phyloP scores from a whole-genome alignment of 2,329 filamentous ascomycete species.

The Nigrospora oryzae region DNA sequence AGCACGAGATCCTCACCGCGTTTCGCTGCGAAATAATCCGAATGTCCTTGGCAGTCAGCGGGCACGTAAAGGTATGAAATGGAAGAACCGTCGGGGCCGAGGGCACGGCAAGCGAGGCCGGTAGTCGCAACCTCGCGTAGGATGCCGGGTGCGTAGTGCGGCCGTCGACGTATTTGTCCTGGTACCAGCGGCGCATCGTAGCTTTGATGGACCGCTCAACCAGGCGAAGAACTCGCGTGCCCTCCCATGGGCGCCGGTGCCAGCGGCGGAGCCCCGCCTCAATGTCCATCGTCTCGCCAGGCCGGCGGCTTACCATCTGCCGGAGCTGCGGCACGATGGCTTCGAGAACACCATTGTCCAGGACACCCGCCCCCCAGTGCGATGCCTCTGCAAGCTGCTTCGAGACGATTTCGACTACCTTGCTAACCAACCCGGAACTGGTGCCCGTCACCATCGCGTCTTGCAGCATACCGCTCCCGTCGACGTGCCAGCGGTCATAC shows the following conservation, averaged over 20 bases:
- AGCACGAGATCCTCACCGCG: slow-evolving; percentile 84
- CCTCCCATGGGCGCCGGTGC: slow-evolving; percentile 77
- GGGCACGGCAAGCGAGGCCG: slow-evolving; percentile 65
- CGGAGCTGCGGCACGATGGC: slow-evolving; percentile 38
- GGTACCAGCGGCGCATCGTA: slow-evolving; percentile 80
- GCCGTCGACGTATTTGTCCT: slow-evolving; percentile 63
- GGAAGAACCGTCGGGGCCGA: slow-evolving; percentile 89
- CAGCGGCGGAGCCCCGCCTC: slow-evolving; percentile 43
- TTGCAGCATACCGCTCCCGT: slow-evolving; percentile 71
- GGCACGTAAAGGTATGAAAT: slow-evolving; percentile 96
- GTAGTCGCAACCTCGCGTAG: slow-evolving; percentile 69
- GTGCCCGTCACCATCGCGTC: slow-evolving; percentile 57
- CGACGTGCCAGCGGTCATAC: slow-evolving; percentile 89
- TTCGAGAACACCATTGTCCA: slow-evolving; percentile 47
- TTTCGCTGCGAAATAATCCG: slow-evolving; percentile 93
- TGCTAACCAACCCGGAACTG: slow-evolving; percentile 75
- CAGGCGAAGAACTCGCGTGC: slow-evolving; percentile 72
- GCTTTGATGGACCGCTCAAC: slow-evolving; percentile 76
- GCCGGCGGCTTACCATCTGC: no score
- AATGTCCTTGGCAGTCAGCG: slow-evolving; percentile 83
- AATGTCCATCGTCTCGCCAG: slow-evolving; percentile 12
- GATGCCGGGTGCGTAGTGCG: slow-evolving; percentile 41
- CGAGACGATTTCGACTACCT: slow-evolving; percentile 83
- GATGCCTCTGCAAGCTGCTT: slow-evolving; percentile 84
- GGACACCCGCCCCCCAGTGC: slow-evolving; percentile 68